These are phyloP conservation scores for Phytophthora lateralis DNA, from an alignment of 352 stramenopile genomes.

Conservation along the genomic window DNA sequence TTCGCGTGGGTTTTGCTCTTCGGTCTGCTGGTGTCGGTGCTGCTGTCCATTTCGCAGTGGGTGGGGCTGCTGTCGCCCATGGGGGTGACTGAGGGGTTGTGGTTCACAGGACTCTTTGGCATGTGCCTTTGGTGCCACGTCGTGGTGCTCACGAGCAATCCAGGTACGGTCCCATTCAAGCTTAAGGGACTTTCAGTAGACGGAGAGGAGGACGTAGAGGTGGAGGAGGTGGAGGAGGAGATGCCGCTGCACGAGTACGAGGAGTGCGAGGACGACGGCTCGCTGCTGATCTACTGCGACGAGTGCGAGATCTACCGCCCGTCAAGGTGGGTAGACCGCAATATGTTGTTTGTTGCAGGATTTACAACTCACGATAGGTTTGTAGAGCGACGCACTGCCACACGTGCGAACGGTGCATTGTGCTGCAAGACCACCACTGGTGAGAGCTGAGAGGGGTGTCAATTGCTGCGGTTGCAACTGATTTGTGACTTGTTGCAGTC, in stretches of 20 bases:
- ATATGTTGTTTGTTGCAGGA: background rate
- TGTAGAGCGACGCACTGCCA: slow-evolving; percentile 76
- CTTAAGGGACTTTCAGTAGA: slow-evolving; percentile 31
- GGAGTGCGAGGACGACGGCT: slow-evolving; percentile 71
- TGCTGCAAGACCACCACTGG: slow-evolving; percentile 88
- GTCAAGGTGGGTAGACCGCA: slow-evolving; percentile 45
- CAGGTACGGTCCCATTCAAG: slow-evolving; percentile 64
- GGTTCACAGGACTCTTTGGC: slow-evolving; percentile 57
- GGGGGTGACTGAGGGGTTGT: slow-evolving; percentile 47
- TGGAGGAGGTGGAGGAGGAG: slow-evolving; percentile 62
- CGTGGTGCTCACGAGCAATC: slow-evolving; percentile 79
- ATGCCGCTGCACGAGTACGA: slow-evolving; percentile 74
- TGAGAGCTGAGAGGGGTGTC: slow-evolving; percentile 21
- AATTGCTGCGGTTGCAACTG: background rate
- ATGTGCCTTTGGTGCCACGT: slow-evolving; percentile 81
- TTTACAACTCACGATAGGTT: background rate
- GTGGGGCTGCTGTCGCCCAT: slow-evolving; percentile 57
- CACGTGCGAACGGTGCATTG: slow-evolving; percentile 77
- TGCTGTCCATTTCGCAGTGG: slow-evolving; percentile 59
- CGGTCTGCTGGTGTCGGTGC: slow-evolving; percentile 46
- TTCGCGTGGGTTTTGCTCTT: slow-evolving; percentile 68
- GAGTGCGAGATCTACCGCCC: slow-evolving; percentile 80
- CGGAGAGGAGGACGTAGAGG: slow-evolving; percentile 11
- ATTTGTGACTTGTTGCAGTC: slow-evolving; percentile 42
- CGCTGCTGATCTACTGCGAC: slow-evolving; percentile 82